Evolutionary conservation across 805 yeast species (phyloP), one percentile per base, ranked within the genome.

Genomic region (Hyphopichia homilentoma): DNA sequence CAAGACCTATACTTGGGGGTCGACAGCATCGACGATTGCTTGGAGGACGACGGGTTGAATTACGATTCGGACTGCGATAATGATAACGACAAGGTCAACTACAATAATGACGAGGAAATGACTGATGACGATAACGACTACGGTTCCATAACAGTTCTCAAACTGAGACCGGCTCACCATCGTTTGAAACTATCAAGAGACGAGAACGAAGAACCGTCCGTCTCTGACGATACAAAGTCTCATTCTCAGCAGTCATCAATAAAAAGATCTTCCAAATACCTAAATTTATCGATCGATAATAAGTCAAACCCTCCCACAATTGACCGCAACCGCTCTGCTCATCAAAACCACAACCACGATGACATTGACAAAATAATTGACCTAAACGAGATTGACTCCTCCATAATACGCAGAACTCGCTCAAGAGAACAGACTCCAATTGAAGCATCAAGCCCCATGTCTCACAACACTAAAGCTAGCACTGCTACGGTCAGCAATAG

Each of bases 201-300:
- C n/a, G n/a, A n/a, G n/a, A n/a, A n/a, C n/a, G n/a, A n/a, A n/a
- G n/a, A n/a, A n/a, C n/a, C n/a, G n/a, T n/a, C n/a, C n/a, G n/a
- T n/a, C n/a, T n/a, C n/a, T n/a, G n/a, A n/a, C n/a, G n/a, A n/a
- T n/a, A n/a, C n/a, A 26, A 9, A 14, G 11, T 20, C 22, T 8
- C 16, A 26, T 16, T 44, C 50, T 2, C 47, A 43, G 9, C 51
- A 41, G 29, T 47, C 54, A 9, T 50, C 58, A 15, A 59, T 66
- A 27, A 66, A 65, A 37, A 44, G 73, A 25, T 65, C 71, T 4
- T 60, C 68, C 23, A 66, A 66, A 41, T 65, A 47, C 38, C 48
- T 66, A 38, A 66, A 66, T 38, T 43, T 66, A 16, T 63, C 70
- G 7, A 61, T 65, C 21, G 69, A 63, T 37, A n/a, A 47, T 52